Base-by-base conservation (phyloP, 148 eudicot species). In the Drosera capensis region DNA sequence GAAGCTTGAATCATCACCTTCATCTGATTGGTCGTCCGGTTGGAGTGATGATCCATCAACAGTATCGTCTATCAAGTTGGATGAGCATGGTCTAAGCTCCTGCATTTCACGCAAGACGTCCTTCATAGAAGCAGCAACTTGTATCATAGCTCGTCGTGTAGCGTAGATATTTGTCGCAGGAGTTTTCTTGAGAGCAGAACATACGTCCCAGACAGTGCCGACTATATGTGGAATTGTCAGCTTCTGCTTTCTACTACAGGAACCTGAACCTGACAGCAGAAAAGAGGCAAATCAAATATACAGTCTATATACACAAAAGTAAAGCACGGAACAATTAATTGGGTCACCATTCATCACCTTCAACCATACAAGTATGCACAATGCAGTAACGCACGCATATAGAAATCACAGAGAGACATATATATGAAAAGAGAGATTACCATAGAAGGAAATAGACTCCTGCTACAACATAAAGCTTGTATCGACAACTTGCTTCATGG, bases 41-140 rank as follows among this genome's bases (percentile, higher is more conserved):
- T 48, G 30, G 34, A 3, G 13, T 5, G 71, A 50, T 37, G 48
- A 38, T 18, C 52, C 58, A 22, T 21, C 46, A 39, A 40, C 36
- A 23, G 39, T 43, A 20, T 67, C 68, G 21, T 51, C 63, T 19
- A 48, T 42, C 45, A 49, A 51, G 12, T 69, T 73, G 22, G 73
- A 48, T 25, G 81, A 67, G 29, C 67, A 66, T 14, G 73, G 86
- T 62, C 72, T 74, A 25, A 83, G 90, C 60, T 83, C 90, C 46
- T 74, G 74, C 79, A 88, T 72, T 59, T 88, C 92, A 20, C 90
- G 94, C 56, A 88, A 74, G 29, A 88, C 94, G 35, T 88, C 96
- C 51, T 88, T 88, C 54, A 88, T 68, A 42, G 92, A 77, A 50
- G 74, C 83, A 13, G 83, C 85, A 68, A 79, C 71, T 58, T 71